Base-by-base conservation (phyloP, 768 basidiomycete genomes). In the Rhodosporidiobolus odoratus region DNA sequence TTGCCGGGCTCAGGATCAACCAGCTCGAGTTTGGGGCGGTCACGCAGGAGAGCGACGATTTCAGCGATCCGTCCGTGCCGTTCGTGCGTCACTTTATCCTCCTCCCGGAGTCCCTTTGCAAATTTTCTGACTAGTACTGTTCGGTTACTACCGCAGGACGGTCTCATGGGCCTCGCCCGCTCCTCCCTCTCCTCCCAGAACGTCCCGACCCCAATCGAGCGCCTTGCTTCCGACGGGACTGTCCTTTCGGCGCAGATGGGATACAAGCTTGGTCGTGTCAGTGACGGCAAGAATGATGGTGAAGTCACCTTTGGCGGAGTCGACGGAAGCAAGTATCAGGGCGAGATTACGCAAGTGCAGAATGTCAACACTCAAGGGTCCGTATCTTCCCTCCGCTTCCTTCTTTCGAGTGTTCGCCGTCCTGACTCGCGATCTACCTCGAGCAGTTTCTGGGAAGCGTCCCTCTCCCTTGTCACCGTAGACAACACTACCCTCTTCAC, bases 291-390 rank as follows among this genome's bases (percentile, higher is more conserved):
- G 77, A 88, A 88, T 74, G 71, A 75, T 53, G 88, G 91, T 1
- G 84, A 90, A 80, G 84, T 92, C 68, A 90, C 90, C 13, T 89
- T 93, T 72, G 91, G 91, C 41, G 88, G 84, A 19, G 83, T 91
- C 41, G 89, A 92, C 79, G 19, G 80, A 15, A 81, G 84, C 71
- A 90, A 91, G 79, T 89, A 90, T 78, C 83, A 87, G 73, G 65
- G 82, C 10, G 68, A 75, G 25, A 82, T 89, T 45, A 82, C 84
- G 52, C 86, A 84, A 1, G 65, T 91, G 60, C 75, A 79, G 62
- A 91, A 90, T 74, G 85, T 89, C 78, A 89, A 85, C 79, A 56
- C 70, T 10, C 70, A 82, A 34, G 90, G 90, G 47, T 63, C 25
- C 58, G 60, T 43, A 27, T 37, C 16, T 35, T 34, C 37, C 25